Percentiles rank a stretch among this genome's conserved stretches.
Evolutionary conservation across 352 stramenopile genomes (phyloP).

Genomic region (Phytophthora vignae): DNA sequence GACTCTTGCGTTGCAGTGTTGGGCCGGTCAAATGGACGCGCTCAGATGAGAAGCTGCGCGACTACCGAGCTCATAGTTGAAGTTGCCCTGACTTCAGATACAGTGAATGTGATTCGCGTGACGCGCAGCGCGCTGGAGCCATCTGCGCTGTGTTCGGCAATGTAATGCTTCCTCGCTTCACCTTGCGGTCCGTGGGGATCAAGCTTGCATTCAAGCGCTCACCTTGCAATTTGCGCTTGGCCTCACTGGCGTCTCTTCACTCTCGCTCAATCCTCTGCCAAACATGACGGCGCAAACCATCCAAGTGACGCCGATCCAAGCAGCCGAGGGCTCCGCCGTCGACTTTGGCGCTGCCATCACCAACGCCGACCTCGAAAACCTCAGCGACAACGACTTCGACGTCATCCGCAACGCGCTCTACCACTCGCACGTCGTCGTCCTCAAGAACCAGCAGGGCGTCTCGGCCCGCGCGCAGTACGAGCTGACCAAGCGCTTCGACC

Average conservation of each 20-base stretch:
- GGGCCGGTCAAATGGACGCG: neutral
- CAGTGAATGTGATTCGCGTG: conserved; percentile 28
- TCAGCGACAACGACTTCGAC: conserved; percentile 30
- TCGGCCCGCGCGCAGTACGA: conserved; percentile 38
- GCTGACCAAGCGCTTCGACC: conserved; percentile 38
- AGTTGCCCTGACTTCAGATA: neutral
- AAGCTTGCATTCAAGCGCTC: neutral
- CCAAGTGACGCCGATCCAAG: conserved; percentile 30
- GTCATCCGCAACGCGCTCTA: conserved; percentile 38
- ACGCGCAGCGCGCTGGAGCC: conserved; percentile 25
- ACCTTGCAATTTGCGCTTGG: conserved; percentile 19
- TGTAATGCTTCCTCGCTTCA: neutral
- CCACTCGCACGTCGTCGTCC: conserved; percentile 39
- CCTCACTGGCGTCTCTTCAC: conserved; percentile 2
- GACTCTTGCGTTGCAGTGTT: no score
- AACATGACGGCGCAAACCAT: conserved; percentile 25
- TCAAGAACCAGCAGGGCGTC: conserved; percentile 38
- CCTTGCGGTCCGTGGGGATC: neutral
- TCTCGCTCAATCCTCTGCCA: neutral
- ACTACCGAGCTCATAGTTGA: neutral
- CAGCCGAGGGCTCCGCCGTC: conserved; percentile 21
- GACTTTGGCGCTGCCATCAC: conserved; percentile 35
- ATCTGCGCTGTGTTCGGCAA: conserved; percentile 10
- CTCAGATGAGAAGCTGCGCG: neutral
- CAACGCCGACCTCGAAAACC: conserved; percentile 36